phyloP scores from a whole-genome alignment of 208 protist species.

The Lotmaria passim region DNA sequence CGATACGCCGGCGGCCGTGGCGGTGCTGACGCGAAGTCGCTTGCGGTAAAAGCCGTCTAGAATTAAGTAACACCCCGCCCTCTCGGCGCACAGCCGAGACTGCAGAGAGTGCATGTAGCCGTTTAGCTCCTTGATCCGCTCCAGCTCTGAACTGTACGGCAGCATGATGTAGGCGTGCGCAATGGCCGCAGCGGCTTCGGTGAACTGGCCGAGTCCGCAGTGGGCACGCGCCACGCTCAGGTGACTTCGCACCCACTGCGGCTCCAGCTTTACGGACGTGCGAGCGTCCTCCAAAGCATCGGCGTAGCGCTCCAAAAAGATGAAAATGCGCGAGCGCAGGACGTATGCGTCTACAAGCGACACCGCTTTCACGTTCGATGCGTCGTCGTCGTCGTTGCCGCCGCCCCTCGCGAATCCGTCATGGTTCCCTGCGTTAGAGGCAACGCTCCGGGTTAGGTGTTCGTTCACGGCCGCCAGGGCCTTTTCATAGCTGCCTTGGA shows the following conservation, averaged over 20 bases:
- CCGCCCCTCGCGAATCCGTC: too few relatives aligned
- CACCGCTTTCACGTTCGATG: background rate
- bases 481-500: conserved; percentile 29
- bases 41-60: conserved; percentile 71
- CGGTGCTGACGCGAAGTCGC: conserved; percentile 31
- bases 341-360: conserved; percentile 47
- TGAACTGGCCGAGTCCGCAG: conserved; percentile 61
- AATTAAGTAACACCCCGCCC: conserved; percentile 34
- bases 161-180: conserved; percentile 44
- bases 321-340: conserved; percentile 63
- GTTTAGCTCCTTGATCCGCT: conserved; percentile 63
- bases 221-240: conserved; percentile 65
- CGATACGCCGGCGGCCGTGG: conserved; percentile 16
- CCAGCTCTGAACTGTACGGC: conserved; percentile 61
- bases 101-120: conserved; percentile 55
- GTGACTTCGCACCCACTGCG: conserved; percentile 71
- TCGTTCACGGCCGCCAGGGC: conserved; percentile 28
- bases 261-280: conserved; percentile 48
- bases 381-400: background rate
- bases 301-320: conserved; percentile 59
- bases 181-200: conserved; percentile 37
- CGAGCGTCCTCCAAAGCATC: conserved; percentile 64
- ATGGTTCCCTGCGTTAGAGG: too few relatives aligned
- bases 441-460: conserved; percentile 1
- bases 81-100: conserved; percentile 37